Evolutionary conservation across 495 filamentous ascomycete species (phyloP), one percentile per base, ranked within the genome.

Genomic region (Aspergillus incahuasiensis): DNA sequence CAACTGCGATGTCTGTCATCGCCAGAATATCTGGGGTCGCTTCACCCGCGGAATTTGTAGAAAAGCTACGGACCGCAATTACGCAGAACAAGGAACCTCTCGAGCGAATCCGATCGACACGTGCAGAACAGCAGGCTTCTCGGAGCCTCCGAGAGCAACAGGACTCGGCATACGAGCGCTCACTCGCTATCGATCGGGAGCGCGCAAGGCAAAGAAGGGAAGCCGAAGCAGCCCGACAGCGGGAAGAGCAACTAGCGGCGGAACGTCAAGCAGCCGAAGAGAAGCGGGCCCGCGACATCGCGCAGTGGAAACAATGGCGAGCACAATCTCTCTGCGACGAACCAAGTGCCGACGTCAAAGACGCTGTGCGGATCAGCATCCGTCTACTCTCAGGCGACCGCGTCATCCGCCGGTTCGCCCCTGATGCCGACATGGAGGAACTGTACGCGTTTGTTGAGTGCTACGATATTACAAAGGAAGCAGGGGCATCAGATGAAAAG

Each of bases 391-490:
- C 76, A 28, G 86, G 84, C 0, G 82, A 90, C 46, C 76, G 92
- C 1, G 79, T 96, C 2, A 82, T 92, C 54, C 82, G 92, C 28
- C 79, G 76, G 46, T 97, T 98, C 61, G 61, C 73, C 1, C 72
- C 77, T 3, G 74, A 82, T 2, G 81, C 86, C 1, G 74, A 75
- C 1, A 72, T 97, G 24, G 94, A 98, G 65, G 91, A 96, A 62
- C 71, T 98, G 0, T 97, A 98, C 70, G 95, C 92, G 1, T 96
- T 95, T 70, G 91, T 97, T 2, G 95, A 97, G 64, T 97, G 94
- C 70, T 86, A 92, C 67, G 86, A 90, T 49, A 54, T 85, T 0
- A 57, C 91, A 8, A 67, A 75, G 30, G 73, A 70, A 48, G 20
- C 53, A 21, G 45, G 20, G 6, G 5, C 24, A 38, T 44, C 66